Percentiles rank a stretch among this genome's conserved stretches.
phyloP scores from a whole-genome alignment of 192 early-diverging fungal species.

The Linnemannia schmuckeri region DNA sequence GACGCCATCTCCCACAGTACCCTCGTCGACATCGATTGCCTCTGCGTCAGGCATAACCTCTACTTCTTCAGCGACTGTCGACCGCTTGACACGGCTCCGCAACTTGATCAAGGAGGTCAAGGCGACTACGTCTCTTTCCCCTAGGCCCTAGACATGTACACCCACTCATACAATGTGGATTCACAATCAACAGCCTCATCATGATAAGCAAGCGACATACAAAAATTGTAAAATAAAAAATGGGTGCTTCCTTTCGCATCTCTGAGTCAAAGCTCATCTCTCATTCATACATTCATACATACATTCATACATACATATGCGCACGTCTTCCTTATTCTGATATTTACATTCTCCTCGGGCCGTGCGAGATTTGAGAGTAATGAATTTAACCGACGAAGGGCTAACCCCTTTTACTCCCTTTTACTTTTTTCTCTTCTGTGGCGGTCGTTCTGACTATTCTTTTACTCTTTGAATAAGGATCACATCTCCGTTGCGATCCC shows the following conservation, averaged over 20 bases:
- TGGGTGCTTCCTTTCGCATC: no score
- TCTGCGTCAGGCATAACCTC: not conserved
- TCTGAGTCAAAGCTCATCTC: not conserved
- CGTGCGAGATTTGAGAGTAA: not conserved
- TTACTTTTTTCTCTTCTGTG: no score
- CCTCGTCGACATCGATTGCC: not conserved
- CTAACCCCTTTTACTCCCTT: not conserved
- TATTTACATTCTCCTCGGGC: not conserved
- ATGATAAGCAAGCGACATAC: not conserved
- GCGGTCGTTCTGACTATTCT: no score
- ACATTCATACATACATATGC: not conserved
- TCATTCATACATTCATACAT: not conserved
- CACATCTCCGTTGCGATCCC: not conserved
- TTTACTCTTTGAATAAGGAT: not conserved
- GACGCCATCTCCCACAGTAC: not conserved
- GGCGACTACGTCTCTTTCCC: not conserved
- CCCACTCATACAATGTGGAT: no score
- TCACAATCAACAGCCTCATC: no score
- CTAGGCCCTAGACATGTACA: not conserved
- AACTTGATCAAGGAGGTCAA: constrained; percentile 34
- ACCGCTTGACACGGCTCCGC: constrained; percentile 18
- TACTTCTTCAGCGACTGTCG: not conserved
- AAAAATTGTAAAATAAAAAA: not conserved
- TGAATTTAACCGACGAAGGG: not conserved
- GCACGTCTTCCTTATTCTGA: not conserved